phyloP scores from a whole-genome alignment of 164 flowering plant genomes.

The Stephania japonica region DNA sequence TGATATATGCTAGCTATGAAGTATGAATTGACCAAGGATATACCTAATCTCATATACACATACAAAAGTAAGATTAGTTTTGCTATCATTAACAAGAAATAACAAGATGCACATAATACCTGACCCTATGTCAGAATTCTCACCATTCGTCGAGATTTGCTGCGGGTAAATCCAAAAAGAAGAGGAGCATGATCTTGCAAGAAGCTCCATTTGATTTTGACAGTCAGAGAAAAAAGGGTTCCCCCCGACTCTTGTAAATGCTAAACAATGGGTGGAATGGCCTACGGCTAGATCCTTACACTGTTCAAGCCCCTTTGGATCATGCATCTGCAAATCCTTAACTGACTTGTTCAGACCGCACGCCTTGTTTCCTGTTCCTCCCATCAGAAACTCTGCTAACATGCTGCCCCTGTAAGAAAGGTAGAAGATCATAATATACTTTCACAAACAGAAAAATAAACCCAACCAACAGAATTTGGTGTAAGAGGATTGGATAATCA shows the following conservation, averaged over 20 bases:
- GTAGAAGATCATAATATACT: not conserved
- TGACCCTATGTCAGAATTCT: not conserved
- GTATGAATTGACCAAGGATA: not conserved
- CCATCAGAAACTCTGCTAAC: conserved; percentile 51
- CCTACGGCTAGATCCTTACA: conserved; percentile 43
- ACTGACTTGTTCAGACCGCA: conserved; percentile 42
- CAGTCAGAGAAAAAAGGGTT: conserved; percentile 35
- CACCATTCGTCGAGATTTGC: not conserved
- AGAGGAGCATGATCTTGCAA: not conserved
- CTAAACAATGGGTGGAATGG: conserved; percentile 56
- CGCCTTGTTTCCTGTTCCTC: conserved; percentile 42
- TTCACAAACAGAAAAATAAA: not conserved
- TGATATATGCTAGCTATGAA: not conserved
- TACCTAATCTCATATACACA: not conserved
- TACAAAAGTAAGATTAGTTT: not conserved
- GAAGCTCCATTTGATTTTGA: not conserved
- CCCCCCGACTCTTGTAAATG: conserved; percentile 55
- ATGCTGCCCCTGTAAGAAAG: not conserved
- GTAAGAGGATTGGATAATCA: too few species aligned
- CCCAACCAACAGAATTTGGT: not conserved
- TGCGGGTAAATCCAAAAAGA: not conserved
- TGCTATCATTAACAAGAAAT: not conserved
- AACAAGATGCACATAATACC: not conserved
- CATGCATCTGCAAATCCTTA: conserved; percentile 34
- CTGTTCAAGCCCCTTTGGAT: conserved; percentile 26